These are phyloP conservation scores for Diddensiella transvaalensis DNA, from an alignment of 805 yeast species.

Conservation along the genomic window DNA sequence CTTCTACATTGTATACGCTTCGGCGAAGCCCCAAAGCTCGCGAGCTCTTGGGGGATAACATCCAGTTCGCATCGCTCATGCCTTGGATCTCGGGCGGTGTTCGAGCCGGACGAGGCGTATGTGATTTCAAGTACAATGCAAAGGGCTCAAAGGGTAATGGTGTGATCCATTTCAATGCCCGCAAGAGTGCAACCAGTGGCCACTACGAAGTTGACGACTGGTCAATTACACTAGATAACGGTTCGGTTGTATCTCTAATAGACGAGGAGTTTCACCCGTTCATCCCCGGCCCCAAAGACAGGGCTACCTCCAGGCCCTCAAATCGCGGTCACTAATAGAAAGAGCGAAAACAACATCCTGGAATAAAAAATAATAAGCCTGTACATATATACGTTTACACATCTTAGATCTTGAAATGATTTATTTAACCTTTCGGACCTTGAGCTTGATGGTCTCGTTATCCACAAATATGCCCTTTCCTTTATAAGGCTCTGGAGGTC, in stretches of 20 bases:
- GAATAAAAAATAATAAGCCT: background rate
- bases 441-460: slow-evolving; percentile 84
- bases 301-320: slow-evolving; percentile 25
- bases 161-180: slow-evolving; percentile 63
- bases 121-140: slow-evolving; percentile 68
- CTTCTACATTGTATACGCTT: slow-evolving; percentile 79
- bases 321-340: background rate
- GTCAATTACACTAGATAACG: slow-evolving; percentile 51
- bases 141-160: slow-evolving; percentile 59
- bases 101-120: slow-evolving; percentile 77
- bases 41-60: slow-evolving; percentile 66
- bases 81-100: slow-evolving; percentile 91
- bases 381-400: slow-evolving; percentile 1
- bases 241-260: slow-evolving; percentile 43
- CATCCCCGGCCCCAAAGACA: slow-evolving; percentile 31
- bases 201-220: slow-evolving; percentile 61
- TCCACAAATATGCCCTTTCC: slow-evolving; percentile 96
- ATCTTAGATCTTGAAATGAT: background rate
- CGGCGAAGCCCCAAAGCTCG: slow-evolving; percentile 69
- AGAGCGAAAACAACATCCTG: background rate
- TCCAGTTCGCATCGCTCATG: slow-evolving; percentile 65
- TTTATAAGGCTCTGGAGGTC: slow-evolving; percentile 97
- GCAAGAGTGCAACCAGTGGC: slow-evolving; percentile 54
- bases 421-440: slow-evolving; percentile 90
- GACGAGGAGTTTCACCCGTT: slow-evolving; percentile 42